A percentile compares a stretch with the other conserved stretches of the same genome.
Evolutionary conservation across 805 yeast species (phyloP).

Genomic region (Kazachstania kunashirensis): DNA sequence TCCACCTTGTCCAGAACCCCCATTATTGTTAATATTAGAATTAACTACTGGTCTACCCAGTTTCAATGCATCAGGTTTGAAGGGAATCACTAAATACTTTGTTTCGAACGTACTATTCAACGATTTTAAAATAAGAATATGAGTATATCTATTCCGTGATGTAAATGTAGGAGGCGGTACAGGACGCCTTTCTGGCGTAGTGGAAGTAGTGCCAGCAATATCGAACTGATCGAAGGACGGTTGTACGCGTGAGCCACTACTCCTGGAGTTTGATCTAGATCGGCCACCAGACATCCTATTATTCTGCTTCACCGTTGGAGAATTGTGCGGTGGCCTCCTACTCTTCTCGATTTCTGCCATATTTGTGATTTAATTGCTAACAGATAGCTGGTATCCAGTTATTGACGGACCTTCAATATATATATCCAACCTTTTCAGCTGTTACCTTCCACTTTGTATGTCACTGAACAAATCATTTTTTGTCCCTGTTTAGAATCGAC

Average conservation of each 20-base stretch:
- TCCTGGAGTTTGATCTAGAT: constrained; percentile 24
- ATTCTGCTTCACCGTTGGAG: constrained; percentile 1
- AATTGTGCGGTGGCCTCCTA: constrained; percentile 2
- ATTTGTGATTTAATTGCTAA: background rate
- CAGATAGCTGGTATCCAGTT: background rate
- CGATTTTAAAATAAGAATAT: constrained; percentile 63
- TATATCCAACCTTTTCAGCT: too few species aligned
- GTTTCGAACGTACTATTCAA: constrained; percentile 74
- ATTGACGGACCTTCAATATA: background rate
- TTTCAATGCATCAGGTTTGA: constrained; percentile 70
- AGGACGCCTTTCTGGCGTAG: background rate
- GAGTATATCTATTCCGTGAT: constrained; percentile 31
- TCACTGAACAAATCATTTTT: too few species aligned
- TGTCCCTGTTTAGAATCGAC: too few species aligned
- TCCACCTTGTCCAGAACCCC: constrained; percentile 33
- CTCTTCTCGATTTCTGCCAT: constrained; percentile 6
- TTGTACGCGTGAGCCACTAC: constrained; percentile 16
- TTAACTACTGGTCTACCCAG: constrained; percentile 76
- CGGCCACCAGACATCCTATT: constrained; percentile 10
- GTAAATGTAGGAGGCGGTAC: constrained; percentile 7
- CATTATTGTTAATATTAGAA: constrained; percentile 6
- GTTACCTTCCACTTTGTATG: too few species aligned
- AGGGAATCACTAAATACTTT: constrained; percentile 72
- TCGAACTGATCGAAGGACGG: constrained; percentile 8
- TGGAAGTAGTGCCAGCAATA: background rate